Evolutionary conservation across 176 grass and related monocot genomes (phyloP).

Genomic region (Triticum timopheevii): DNA sequence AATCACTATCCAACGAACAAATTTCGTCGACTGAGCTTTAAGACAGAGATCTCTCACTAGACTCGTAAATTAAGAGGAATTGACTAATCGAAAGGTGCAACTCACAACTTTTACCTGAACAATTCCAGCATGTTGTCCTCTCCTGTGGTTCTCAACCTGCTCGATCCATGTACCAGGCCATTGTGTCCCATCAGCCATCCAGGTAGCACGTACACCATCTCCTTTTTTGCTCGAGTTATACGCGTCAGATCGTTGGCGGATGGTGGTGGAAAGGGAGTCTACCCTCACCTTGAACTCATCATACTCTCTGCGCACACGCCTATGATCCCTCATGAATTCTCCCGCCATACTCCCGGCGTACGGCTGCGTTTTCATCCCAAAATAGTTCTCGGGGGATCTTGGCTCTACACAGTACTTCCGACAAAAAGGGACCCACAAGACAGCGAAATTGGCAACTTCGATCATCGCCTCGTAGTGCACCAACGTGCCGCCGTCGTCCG

Average conservation of each 20-base stretch:
- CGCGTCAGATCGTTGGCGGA: slow-evolving; percentile 36
- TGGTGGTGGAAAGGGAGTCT: slow-evolving; percentile 24
- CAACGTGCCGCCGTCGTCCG: slow-evolving; percentile 40
- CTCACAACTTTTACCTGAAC: slow-evolving; percentile 16
- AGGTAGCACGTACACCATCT: slow-evolving; percentile 18
- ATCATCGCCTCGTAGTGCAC: slow-evolving; percentile 45
- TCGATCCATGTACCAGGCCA: slow-evolving; percentile 50
- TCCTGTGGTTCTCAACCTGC: slow-evolving; percentile 34
- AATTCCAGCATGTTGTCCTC: slow-evolving; percentile 40
- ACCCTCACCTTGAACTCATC: slow-evolving; percentile 54
- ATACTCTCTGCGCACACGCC: slow-evolving; percentile 40
- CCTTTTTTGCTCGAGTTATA: slow-evolving; percentile 22
- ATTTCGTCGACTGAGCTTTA: no score
- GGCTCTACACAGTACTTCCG: slow-evolving; percentile 43
- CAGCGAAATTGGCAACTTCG: slow-evolving; percentile 29
- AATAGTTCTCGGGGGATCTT: slow-evolving; percentile 44
- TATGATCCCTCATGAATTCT: slow-evolving; percentile 34
- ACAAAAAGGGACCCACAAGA: slow-evolving; percentile 42
- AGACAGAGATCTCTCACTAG: neutral
- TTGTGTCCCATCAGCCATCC: slow-evolving; percentile 54
- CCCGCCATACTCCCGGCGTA: neutral
- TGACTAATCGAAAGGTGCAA: neutral
- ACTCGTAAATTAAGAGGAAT: neutral
- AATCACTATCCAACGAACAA: no score
- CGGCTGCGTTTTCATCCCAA: neutral